Conservation (phyloP, 2,329 filamentous ascomycete genomes). For the Dichotomopilus funicola region DNA sequence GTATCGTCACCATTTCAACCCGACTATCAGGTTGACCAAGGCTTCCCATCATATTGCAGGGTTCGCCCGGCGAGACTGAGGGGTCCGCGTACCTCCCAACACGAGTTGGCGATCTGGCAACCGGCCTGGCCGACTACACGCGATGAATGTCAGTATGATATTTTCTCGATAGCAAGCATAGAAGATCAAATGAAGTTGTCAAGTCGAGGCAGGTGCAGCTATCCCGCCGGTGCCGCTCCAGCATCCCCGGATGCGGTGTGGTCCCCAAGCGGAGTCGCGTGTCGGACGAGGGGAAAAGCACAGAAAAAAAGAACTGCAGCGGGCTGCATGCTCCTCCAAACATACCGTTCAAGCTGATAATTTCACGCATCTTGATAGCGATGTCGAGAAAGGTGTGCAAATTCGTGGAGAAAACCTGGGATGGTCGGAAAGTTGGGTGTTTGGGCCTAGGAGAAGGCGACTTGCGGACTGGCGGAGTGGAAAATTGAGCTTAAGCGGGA, state of each 20-base stretch:
- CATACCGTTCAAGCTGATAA: slow-evolving; percentile 28
- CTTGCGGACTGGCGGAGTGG: slow-evolving; percentile 21
- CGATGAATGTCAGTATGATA: slow-evolving; percentile 19
- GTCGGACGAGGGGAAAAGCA: neutral
- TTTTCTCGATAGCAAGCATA: neutral
- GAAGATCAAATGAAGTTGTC: neutral
- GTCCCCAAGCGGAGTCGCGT: neutral
- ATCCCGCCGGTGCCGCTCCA: neutral
- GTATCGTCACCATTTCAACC: slow-evolving; percentile 2
- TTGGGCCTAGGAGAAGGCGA: slow-evolving; percentile 11
- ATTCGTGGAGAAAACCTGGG: slow-evolving; percentile 13
- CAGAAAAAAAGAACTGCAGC: slow-evolving; percentile 1
- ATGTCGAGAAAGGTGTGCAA: slow-evolving; percentile 14
- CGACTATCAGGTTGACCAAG: neutral
- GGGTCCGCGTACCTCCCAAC: slow-evolving; percentile 87
- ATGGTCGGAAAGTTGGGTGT: slow-evolving; percentile 14
- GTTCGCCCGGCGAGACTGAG: slow-evolving; percentile 4
- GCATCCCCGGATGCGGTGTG: slow-evolving; percentile 16
- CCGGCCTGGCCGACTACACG: slow-evolving; percentile 91
- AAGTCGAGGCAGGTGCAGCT: neutral
- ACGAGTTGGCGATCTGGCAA: slow-evolving; percentile 99
- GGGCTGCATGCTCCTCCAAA: neutral
- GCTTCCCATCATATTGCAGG: neutral
- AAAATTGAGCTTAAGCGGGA: slow-evolving; percentile 25
- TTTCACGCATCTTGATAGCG: slow-evolving; percentile 25